These are phyloP conservation scores for Suhomyces atakaporum DNA, from an alignment of 1,139 yeast genomes.

Conservation along the genomic window DNA sequence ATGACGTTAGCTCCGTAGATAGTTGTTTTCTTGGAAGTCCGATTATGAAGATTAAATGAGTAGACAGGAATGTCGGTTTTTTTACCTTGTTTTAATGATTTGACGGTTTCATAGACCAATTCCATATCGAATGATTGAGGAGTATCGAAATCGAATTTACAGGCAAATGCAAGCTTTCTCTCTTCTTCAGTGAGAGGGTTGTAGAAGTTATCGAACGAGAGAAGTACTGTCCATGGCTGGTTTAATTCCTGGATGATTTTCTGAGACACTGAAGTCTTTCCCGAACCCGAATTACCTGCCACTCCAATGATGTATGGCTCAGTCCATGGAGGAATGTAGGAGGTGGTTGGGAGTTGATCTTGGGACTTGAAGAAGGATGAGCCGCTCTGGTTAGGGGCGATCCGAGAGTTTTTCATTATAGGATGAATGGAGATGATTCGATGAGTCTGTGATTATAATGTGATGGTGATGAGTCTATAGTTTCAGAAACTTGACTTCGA, in stretches of 20 bases:
- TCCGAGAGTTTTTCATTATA: conserved; percentile 17
- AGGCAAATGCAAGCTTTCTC: conserved; percentile 60
- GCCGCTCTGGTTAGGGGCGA: conserved; percentile 25
- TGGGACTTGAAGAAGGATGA: conserved; percentile 20
- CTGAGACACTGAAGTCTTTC: conserved; percentile 91
- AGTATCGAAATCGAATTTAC: conserved; percentile 80
- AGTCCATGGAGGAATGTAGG: conserved; percentile 90
- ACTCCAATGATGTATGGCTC: conserved; percentile 93
- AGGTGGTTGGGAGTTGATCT: conserved; percentile 14
- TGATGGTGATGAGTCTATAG: no score
- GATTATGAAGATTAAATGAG: conserved; percentile 72
- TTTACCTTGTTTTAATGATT: conserved; percentile 58
- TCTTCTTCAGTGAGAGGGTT: conserved; percentile 67
- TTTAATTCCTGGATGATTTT: conserved; percentile 75
- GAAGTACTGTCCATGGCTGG: conserved; percentile 94
- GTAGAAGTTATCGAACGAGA: conserved; percentile 90
- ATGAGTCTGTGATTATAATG: no score
- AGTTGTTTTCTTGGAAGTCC: conserved; percentile 68
- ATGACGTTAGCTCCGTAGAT: conserved; percentile 96
- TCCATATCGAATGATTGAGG: conserved; percentile 85
- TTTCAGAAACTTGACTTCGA: no score
- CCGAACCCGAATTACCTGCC: conserved; percentile 94
- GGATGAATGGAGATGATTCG: no score
- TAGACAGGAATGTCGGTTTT: conserved; percentile 82
- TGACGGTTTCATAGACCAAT: conserved; percentile 61